Evolutionary conservation across 2,329 filamentous ascomycete species (phyloP), one percentile per base, ranked within the genome.

Genomic region (Nigrospora osmanthi): DNA sequence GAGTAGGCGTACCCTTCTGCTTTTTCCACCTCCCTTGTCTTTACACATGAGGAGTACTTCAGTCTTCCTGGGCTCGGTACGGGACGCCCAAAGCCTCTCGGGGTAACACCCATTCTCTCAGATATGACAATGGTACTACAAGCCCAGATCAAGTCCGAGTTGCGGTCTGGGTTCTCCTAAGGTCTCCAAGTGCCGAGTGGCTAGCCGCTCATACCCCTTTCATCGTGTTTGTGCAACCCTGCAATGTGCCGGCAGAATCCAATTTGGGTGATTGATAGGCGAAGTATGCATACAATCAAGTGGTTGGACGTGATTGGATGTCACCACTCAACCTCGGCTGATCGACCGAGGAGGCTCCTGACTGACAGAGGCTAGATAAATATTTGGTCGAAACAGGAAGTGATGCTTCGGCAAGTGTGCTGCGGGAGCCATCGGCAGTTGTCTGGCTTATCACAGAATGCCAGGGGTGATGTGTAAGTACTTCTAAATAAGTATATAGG

Each of bases 221-320:
- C 19, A 23, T 23, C 19, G 7, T 7, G 7, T 7, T 23, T 4
- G 19, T 23, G 19, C 19, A 7, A 23, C 19, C 19, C 19, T 34
- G 34, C 34, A 40, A 45, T 41, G 38, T 46, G 42, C 49, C 52
- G 50, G 49, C 35, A 52, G 43, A 52, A 54, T 49, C 44, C 46
- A 54, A 51, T 53, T 32, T 52, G 52, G 52, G 46, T 53, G 53
- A 54, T 52, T 53, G 35, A 38, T 33, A 34, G 15, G 36, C 32
- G 30, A 40, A 42, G 49, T 41, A 41, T 44, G 46, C 44, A 39
- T 44, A 47, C 46, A 48, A 51, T 48, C 33, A 46, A 42, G 47
- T 33, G 36, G 38, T 38, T 16, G 3, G 13, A 13, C 36, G 42
- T 42, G n/a, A 53, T 51, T 53, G 43, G 50, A 48, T 28, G 28